phyloP scores from a whole-genome alignment of 371 early-diverging fungal genomes.

The Lichtheimia hyalospora region DNA sequence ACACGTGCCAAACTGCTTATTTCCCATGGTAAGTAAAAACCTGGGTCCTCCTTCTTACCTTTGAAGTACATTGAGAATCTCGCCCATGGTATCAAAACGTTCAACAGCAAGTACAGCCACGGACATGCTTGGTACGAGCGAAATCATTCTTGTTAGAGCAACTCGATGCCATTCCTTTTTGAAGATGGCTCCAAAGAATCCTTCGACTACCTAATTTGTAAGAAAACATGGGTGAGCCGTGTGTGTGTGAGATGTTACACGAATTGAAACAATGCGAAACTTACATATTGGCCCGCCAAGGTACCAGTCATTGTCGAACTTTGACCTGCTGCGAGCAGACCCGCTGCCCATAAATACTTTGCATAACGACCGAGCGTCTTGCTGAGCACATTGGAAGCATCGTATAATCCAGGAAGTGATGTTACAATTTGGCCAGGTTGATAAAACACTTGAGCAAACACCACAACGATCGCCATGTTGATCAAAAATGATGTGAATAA shows the following conservation, averaged over 20 bases:
- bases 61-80: slow-evolving; percentile 67
- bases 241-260: neutral
- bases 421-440: slow-evolving; percentile 18
- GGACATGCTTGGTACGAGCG: slow-evolving; percentile 68
- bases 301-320: slow-evolving; percentile 78
- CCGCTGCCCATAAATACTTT: slow-evolving; percentile 66
- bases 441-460: slow-evolving; percentile 65
- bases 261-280: neutral
- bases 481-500: slow-evolving; percentile 67
- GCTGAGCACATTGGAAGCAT: slow-evolving; percentile 61
- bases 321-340: slow-evolving; percentile 73
- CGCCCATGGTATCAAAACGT: slow-evolving; percentile 67
- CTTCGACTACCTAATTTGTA: slow-evolving; percentile 39
- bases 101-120: slow-evolving; percentile 64
- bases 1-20: neutral
- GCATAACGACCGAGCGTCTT: slow-evolving; percentile 58
- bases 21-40: neutral
- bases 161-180: slow-evolving; percentile 70
- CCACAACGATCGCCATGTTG: slow-evolving; percentile 72
- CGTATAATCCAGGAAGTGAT: slow-evolving; percentile 50
- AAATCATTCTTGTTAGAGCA: slow-evolving; percentile 60
- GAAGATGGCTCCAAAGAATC: slow-evolving; percentile 64
- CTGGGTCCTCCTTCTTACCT: slow-evolving; percentile 15
- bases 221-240: neutral
- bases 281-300: slow-evolving; percentile 74